Conservation (phyloP, 495 filamentous ascomycete genomes). For the Podospora anserina region DNA sequence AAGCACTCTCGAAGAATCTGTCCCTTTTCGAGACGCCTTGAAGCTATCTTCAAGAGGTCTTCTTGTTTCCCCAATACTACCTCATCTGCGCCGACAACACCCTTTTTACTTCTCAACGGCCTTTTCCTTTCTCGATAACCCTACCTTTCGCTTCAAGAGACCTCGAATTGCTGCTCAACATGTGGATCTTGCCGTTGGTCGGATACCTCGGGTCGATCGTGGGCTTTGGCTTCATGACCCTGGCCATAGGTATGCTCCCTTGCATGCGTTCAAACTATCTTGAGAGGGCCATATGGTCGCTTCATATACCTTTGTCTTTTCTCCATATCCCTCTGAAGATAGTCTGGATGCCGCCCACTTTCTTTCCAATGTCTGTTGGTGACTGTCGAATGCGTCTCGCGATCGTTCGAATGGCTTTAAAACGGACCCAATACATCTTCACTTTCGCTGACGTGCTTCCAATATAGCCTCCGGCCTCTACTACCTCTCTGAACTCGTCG, state of each 20-base stretch:
- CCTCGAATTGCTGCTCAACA: constrained; percentile 34
- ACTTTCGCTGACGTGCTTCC: no score
- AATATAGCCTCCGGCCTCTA: constrained; percentile 85
- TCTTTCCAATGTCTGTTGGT: background rate
- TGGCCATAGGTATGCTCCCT: constrained; percentile 74
- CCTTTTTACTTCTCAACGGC: background rate
- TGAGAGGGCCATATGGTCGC: background rate
- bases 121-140: no score
- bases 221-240: constrained; percentile 88
- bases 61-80: background rate
- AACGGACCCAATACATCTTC: background rate
- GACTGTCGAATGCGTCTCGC: no score
- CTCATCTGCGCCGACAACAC: background rate
- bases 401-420: background rate
- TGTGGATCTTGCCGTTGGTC: constrained; percentile 90
- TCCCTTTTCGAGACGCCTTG: background rate
- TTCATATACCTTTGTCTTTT: no score
- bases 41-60: background rate
- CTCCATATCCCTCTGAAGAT: no score
- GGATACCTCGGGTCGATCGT: constrained; percentile 85
- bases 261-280: background rate
- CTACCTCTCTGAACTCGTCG: constrained; percentile 95
- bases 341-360: background rate
- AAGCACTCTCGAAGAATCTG: background rate
- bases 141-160: background rate